A percentile compares a stretch with the other conserved stretches of the same genome.
Conservation (phyloP, 2,329 filamentous ascomycete species). For the Xylaria sp. region DNA sequence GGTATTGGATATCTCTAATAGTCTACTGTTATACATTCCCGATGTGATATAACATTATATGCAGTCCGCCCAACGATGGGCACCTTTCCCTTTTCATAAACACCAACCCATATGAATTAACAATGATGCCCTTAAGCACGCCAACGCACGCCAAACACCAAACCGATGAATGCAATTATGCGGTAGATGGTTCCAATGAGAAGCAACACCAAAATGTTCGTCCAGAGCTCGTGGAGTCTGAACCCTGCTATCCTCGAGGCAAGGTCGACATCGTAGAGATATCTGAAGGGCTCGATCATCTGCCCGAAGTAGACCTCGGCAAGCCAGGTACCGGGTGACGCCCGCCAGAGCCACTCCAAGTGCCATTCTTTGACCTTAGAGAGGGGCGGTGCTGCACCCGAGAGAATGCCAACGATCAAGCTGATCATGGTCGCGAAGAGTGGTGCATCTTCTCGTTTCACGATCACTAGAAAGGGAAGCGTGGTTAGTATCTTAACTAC, state of each 20-base stretch:
- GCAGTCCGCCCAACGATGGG: too few relatives aligned
- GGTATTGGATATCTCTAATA: too few relatives aligned
- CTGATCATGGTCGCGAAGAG: conserved; percentile 60
- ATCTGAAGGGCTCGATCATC: conserved; percentile 54
- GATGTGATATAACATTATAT: not conserved
- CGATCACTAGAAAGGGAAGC: conserved; percentile 46
- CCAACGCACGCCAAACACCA: conserved; percentile 43
- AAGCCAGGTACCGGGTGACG: conserved; percentile 60
- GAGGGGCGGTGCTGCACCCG: conserved; percentile 58
- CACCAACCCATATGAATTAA: not conserved
- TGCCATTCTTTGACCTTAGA: conserved; percentile 56
- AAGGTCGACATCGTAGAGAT: conserved; percentile 57
- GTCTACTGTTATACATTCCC: too few relatives aligned
- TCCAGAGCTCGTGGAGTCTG: conserved; percentile 49
- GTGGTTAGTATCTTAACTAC: conserved; percentile 4
- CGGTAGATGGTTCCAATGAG: conserved; percentile 53
- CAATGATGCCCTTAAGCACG: conserved; percentile 32
- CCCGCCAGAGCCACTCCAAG: conserved; percentile 61
- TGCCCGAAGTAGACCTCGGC: conserved; percentile 62
- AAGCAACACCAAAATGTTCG: conserved; percentile 53
- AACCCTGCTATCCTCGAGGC: conserved; percentile 53
- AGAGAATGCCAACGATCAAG: conserved; percentile 60
- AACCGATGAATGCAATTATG: conserved; percentile 50
- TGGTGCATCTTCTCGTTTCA: conserved; percentile 61
- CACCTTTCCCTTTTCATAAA: not conserved